Evolutionary conservation across 164 flowering plant genomes (phyloP), one percentile per base, ranked within the genome.

Genomic region (Aristolochia contorta): DNA sequence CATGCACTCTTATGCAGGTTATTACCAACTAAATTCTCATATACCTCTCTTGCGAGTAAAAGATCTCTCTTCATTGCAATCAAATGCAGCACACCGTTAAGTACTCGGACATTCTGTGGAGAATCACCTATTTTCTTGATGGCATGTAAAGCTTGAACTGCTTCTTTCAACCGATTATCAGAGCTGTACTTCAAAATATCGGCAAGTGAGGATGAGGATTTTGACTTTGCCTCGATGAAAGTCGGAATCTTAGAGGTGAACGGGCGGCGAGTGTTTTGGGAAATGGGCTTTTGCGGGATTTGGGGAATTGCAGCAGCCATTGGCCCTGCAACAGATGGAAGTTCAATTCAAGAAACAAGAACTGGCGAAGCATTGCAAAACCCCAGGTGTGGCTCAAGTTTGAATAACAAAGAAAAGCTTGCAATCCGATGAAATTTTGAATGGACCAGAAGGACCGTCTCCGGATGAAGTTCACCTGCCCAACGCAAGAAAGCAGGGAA

Each of bases 251-350:
- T 25, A 58, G 41, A 18, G 22, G 41, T 19, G 33, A 18, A 54
- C 16, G 5, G 8, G 18, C 19, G 27, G 19, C 19, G 47, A 45
- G 32, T 19, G 8, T 32, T 47, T 30, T 13, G 27, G 27, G 25
- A 47, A 55, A 56, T 27, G 60, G 54, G 54, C 12, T 19, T 63
- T 33, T 47, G 46, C 4, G 66, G 54, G 54, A 45, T 63, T 56
- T 46, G 25, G 60, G 56, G 43, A 37, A 56, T 56, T 20, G 66
- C 66, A 63, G 60, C 56, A 16, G 66, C 66, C 66, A 56, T 63
- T 16, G 46, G 27, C 66, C 47, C 52, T 63, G 61, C 51, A 37
- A 52, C 18, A 52, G 37, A 23, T 30, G 19, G 32, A 48, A 53
- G 23, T 21, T 61, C 21, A 57, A 33, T 16, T 19, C 21, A 46